These are phyloP conservation scores for Beauveria asiatica DNA, from an alignment of 2,329 filamentous ascomycete genomes.

Conservation along the genomic window DNA sequence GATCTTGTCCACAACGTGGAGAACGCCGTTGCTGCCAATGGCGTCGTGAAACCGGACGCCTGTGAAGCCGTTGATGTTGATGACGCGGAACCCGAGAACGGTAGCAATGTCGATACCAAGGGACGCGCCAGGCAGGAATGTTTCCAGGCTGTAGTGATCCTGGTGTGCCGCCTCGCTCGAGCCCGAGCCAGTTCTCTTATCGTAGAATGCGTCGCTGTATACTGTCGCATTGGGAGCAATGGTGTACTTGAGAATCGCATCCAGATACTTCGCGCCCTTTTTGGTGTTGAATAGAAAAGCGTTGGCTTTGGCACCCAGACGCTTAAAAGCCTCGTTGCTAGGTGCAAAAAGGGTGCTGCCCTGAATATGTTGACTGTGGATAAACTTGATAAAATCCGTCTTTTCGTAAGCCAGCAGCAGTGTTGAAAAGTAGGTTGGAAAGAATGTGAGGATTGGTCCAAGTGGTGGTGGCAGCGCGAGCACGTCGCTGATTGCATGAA, in stretches of 20 bases:
- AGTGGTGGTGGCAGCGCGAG: slow-evolving; percentile 67
- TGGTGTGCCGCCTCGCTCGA: slow-evolving; percentile 24
- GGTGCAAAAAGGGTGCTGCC: slow-evolving; percentile 78
- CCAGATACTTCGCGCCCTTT: slow-evolving; percentile 65
- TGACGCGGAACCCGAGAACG: slow-evolving; percentile 58
- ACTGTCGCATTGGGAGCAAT: slow-evolving; percentile 65
- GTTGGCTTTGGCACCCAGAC: slow-evolving; percentile 64
- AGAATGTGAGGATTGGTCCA: slow-evolving; percentile 46
- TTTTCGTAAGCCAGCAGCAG: slow-evolving; percentile 65
- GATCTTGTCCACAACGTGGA: slow-evolving; percentile 67
- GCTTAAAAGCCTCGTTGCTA: slow-evolving; percentile 69
- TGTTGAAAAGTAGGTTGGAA: slow-evolving; percentile 72
- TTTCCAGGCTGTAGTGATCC: slow-evolving; percentile 62
- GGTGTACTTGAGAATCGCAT: slow-evolving; percentile 71
- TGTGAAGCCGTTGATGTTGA: slow-evolving; percentile 68
- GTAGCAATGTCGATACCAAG: slow-evolving; percentile 63
- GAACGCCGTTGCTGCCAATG: slow-evolving; percentile 69
- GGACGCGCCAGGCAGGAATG: slow-evolving; percentile 56
- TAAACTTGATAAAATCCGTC: slow-evolving; percentile 58
- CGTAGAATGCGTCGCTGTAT: slow-evolving; percentile 77
- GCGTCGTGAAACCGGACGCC: slow-evolving; percentile 60
- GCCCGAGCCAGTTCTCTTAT: slow-evolving; percentile 20
- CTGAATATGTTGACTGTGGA: slow-evolving; percentile 42
- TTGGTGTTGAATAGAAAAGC: slow-evolving; percentile 77
- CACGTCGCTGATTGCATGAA: slow-evolving; percentile 67